These are phyloP conservation scores for Miamiensis avidus DNA, from an alignment of 169 alveolate species.

Conservation along the genomic window DNA sequence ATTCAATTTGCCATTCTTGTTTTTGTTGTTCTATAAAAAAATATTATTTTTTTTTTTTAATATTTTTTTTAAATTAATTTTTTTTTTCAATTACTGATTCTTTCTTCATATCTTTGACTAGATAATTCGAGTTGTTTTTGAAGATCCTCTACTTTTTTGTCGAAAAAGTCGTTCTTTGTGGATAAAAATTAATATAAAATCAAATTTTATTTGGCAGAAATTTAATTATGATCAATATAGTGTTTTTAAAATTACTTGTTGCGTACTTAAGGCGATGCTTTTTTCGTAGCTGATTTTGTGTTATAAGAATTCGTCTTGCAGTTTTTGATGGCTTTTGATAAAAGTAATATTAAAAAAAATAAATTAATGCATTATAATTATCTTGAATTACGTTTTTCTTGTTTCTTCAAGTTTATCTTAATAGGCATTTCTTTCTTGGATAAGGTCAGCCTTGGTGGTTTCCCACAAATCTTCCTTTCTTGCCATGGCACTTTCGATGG, in stretches of 20 bases:
- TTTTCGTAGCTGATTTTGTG: constrained; percentile 75
- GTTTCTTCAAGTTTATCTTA: constrained; percentile 51
- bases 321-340: constrained; percentile 13
- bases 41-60: constrained; percentile 20
- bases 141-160: constrained; percentile 72
- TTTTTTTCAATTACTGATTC: constrained; percentile 45
- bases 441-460: constrained; percentile 58
- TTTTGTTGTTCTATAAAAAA: constrained; percentile 18
- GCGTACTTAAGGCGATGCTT: constrained; percentile 68
- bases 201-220: no score
- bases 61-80: not conserved
- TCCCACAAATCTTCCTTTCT: constrained; percentile 53
- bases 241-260: no score
- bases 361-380: no score
- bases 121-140: constrained; percentile 54
- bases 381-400: constrained; percentile 46
- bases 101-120: constrained; percentile 74
- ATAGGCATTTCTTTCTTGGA: constrained; percentile 50
- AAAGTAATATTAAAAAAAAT: no score
- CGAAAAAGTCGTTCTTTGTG: constrained; percentile 75
- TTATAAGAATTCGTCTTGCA: constrained; percentile 70
- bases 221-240: no score
- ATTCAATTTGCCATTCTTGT: constrained; percentile 53
- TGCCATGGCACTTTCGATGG: constrained; percentile 43
- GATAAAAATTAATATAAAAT: no score